phyloP scores from a whole-genome alignment of 2,329 filamentous ascomycete species.

The Aaosphaeria pasadenensis region DNA sequence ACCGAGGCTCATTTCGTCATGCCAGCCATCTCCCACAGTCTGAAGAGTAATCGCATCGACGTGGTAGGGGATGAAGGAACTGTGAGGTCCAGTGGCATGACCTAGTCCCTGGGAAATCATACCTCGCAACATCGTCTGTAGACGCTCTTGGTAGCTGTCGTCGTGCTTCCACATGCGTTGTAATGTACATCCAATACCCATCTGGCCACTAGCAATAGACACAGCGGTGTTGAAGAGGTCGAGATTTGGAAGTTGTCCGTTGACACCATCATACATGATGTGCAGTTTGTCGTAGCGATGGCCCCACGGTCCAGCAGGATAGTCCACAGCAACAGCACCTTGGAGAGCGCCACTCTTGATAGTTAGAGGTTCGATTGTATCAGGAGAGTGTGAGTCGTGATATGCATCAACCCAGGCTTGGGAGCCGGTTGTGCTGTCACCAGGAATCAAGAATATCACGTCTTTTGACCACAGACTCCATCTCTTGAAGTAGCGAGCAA shows the following conservation, averaged over 20 bases:
- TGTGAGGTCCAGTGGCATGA: conserved; percentile 85
- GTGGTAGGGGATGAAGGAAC: conserved; percentile 95
- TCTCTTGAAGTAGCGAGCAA: conserved; percentile 92
- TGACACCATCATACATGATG: conserved; percentile 91
- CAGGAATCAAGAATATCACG: conserved; percentile 86
- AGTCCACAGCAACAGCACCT: conserved; percentile 90
- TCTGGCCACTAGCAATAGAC: conserved; percentile 82
- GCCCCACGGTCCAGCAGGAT: conserved; percentile 66
- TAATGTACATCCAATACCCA: conserved; percentile 80
- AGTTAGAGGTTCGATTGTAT: conserved; percentile 69
- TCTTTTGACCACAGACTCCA: conserved; percentile 99
- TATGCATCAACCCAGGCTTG: conserved; percentile 99
- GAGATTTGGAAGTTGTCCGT: conserved; percentile 91
- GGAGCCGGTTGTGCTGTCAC: conserved; percentile 84
- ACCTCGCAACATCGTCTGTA: conserved; percentile 84
- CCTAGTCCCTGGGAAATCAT: conserved; percentile 92
- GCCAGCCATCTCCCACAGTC: conserved; percentile 87
- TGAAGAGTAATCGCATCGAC: conserved; percentile 94
- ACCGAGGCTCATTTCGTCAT: conserved; percentile 96
- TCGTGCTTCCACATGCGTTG: conserved; percentile 81
- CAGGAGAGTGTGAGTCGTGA: conserved; percentile 78
- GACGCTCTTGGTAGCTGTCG: conserved; percentile 74
- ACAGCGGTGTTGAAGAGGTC: conserved; percentile 95
- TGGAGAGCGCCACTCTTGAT: conserved; percentile 93
- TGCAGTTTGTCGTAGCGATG: conserved; percentile 84